Percentiles rank a stretch among this genome's conserved stretches.
These are phyloP conservation scores for Pseudogymnoascus sp. DNA, from an alignment of 2,329 filamentous ascomycete genomes.

Conservation along the genomic window DNA sequence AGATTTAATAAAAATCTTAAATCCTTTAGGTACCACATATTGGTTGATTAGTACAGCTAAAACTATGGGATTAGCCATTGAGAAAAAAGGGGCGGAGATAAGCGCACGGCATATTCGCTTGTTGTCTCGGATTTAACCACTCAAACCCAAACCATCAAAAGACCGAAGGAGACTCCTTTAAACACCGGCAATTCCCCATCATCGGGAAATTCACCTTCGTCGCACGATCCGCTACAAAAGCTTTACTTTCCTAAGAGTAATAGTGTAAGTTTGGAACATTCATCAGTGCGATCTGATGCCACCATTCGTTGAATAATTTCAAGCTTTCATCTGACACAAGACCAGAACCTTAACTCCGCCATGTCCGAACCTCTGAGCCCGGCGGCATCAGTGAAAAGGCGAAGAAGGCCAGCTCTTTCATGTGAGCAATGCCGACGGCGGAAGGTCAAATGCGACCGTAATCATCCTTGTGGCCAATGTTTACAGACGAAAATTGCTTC, in stretches of 20 bases:
- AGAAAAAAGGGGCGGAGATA: not conserved
- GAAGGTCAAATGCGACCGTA: constrained; percentile 40
- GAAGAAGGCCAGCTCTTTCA: constrained; percentile 31
- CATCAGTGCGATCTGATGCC: not conserved
- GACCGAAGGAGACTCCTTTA: not conserved
- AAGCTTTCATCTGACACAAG: not conserved
- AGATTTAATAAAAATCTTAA: not conserved
- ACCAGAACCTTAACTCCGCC: not conserved
- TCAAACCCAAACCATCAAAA: not conserved
- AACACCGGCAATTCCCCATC: not conserved
- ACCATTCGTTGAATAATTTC: not conserved
- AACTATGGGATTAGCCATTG: not conserved
- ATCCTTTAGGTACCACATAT: not conserved
- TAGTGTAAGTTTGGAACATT: not conserved
- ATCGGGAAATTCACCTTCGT: not conserved
- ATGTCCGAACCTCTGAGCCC: not conserved
- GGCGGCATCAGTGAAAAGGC: constrained; percentile 13
- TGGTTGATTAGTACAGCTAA: not conserved
- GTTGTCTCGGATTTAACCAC: not conserved
- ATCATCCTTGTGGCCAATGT: constrained; percentile 35
- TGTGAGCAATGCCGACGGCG: constrained; percentile 37
- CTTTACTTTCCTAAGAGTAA: not conserved
- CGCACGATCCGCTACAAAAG: not conserved
- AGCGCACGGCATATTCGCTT: not conserved
- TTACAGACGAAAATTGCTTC: constrained; percentile 24